Percentiles rank a stretch among this genome's conserved stretches.
phyloP scores from a whole-genome alignment of 1,284 basidiomycete genomes.

The Amylostereum areolatum region DNA sequence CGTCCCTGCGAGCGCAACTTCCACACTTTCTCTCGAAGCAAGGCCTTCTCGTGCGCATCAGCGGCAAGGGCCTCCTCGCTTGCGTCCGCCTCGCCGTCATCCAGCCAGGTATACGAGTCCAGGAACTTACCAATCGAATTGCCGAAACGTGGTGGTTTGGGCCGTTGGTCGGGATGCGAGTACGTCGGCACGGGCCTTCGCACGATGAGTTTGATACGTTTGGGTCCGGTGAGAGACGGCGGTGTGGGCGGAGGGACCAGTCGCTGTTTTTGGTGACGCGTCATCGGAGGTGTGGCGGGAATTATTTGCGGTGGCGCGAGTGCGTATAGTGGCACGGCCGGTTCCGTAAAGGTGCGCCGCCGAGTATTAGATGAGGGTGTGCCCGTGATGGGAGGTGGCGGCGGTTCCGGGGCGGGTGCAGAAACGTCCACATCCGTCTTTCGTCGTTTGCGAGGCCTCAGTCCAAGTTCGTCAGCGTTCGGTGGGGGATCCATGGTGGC shows the following conservation, averaged over 20 bases:
- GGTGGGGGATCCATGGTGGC: conserved; percentile 2
- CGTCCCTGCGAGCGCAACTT: conserved; percentile 34
- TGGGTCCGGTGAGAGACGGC: conserved; percentile 17
- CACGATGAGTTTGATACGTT: conserved; percentile 66
- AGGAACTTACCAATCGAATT: conserved; percentile 53
- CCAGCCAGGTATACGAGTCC: conserved; percentile 50
- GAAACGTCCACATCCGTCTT: conserved; percentile 14
- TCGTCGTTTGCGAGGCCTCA: conserved; percentile 19
- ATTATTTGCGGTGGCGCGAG: too few species aligned
- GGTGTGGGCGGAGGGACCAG: conserved; percentile 18
- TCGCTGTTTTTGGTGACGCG: not conserved
- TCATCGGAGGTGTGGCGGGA: too few species aligned
- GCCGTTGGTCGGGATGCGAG: conserved; percentile 65
- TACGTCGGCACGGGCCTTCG: conserved; percentile 52
- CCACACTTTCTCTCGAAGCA: conserved; percentile 47
- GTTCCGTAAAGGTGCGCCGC: too few species aligned
- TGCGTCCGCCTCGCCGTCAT: conserved; percentile 40
- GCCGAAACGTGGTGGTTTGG: conserved; percentile 43
- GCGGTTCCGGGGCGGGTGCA: too few species aligned
- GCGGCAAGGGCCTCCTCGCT: conserved; percentile 32
- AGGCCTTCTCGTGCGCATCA: conserved; percentile 44
- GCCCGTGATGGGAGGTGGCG: too few species aligned
- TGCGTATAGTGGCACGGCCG: too few species aligned
- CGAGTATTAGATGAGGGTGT: too few species aligned
- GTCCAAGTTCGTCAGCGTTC: not conserved